Conservation (phyloP, 1,284 basidiomycete species). For the Coniferiporia weirii region DNA sequence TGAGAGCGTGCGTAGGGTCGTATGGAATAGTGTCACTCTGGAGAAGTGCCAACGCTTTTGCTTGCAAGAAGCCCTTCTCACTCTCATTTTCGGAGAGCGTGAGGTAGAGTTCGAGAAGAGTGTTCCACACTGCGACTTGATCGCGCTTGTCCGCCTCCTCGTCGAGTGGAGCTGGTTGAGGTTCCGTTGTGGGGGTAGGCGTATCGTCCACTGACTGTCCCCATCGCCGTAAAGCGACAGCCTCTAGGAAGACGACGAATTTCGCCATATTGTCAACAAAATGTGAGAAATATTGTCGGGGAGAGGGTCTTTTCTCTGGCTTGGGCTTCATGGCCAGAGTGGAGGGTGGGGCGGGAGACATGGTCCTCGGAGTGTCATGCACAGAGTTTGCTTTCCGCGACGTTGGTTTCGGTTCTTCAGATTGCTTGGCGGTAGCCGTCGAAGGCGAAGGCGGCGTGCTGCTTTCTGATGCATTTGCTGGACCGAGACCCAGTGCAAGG, state of each 20-base stretch:
- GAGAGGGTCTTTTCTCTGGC: slow-evolving; percentile 60
- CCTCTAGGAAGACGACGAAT: slow-evolving; percentile 87
- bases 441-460: slow-evolving; percentile 43
- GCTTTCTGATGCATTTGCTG: slow-evolving; percentile 31
- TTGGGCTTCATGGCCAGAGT: slow-evolving; percentile 21
- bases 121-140: slow-evolving; percentile 92
- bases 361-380: slow-evolving; percentile 26
- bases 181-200: slow-evolving; percentile 7
- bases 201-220: slow-evolving; percentile 59
- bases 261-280: slow-evolving; percentile 86
- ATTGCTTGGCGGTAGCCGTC: slow-evolving; percentile 42
- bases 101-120: slow-evolving; percentile 91
- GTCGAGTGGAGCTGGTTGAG: slow-evolving; percentile 32
- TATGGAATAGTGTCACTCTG: slow-evolving; percentile 67
- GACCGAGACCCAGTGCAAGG: slow-evolving; percentile 63
- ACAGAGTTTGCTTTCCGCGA: slow-evolving; percentile 24
- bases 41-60: slow-evolving; percentile 71
- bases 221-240: slow-evolving; percentile 79
- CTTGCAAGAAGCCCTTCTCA: slow-evolving; percentile 21
- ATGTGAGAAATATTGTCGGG: slow-evolving; percentile 87
- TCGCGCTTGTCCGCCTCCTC: slow-evolving; percentile 60
- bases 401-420: slow-evolving; percentile 30
- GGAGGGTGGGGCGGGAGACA: slow-evolving; percentile 22
- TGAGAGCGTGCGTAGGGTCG: slow-evolving; percentile 86
- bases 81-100: slow-evolving; percentile 36